Evolutionary conservation across 1,284 basidiomycete genomes (phyloP), one percentile per base, ranked within the genome.

Genomic region (Apiotrichum gracile): DNA sequence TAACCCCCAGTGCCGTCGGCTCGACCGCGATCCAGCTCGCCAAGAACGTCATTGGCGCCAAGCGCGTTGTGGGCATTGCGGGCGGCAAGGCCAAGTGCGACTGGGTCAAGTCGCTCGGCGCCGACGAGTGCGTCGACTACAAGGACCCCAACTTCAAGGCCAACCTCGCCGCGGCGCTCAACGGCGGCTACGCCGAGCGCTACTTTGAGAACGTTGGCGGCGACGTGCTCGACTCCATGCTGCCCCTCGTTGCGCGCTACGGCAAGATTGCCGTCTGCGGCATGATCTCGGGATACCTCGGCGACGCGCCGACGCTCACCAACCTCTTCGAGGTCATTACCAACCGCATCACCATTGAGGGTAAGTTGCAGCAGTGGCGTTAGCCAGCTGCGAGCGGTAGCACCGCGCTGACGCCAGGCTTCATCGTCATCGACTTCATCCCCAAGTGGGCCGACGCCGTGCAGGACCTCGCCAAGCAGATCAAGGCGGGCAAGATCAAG

Each of bases 101-200:
- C 4, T 80, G 76, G 77, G 70, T 55, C 52, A 70, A 77, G 52
- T 69, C 69, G 34, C 68, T 78, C 50, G 77, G 77, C 1, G 77
- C 77, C 37, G 78, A 80, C 66, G 69, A 69, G 31, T 77, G 75
- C 27, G 65, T 80, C 66, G 78, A 80, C 62, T 80, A 80, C 75
- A 79, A 79, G 67, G 70, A 51, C 42, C 35, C 45, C 31, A 49
- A 51, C 47, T 58, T 51, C 19, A 57, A 55, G 21, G 58, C 68
- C 49, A 49, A 69, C 25, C 63, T 75, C 51, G 52, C 55, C 59
- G 61, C n/a, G 46, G 65, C 69, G 21, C 60, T 69, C 3, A 60
- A 61, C 19, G 40, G 40, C 26, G 70, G 61, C 53, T 64, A 67
- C 49, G 57, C 64, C 26, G 65, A 66, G 55, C 61, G 65, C 25